These are phyloP conservation scores for Collariella sp. DNA, from an alignment of 495 filamentous ascomycete species.

Conservation along the genomic window DNA sequence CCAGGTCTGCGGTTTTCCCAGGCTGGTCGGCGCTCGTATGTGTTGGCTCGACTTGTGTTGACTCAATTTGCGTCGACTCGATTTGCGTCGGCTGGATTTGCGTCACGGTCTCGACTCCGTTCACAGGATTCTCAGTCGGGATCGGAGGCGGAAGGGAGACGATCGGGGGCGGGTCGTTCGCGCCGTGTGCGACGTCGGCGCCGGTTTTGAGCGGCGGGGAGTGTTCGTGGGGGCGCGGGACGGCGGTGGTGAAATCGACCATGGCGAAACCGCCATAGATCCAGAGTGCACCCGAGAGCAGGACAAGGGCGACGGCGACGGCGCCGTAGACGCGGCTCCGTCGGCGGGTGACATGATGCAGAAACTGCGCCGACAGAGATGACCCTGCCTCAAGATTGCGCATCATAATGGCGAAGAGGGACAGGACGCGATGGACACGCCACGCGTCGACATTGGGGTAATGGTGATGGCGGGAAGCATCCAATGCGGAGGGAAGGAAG, in stretches of 20 bases:
- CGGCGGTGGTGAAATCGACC: neutral
- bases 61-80: neutral
- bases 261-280: constrained; percentile 1
- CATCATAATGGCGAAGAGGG: neutral
- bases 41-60: neutral
- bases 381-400: neutral
- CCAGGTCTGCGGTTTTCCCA: neutral
- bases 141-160: too few species aligned
- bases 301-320: neutral
- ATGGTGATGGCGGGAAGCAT: too few species aligned
- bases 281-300: neutral
- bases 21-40: too few species aligned
- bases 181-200: neutral
- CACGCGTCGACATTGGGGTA: too few species aligned
- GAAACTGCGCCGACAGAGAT: constrained; percentile 2
- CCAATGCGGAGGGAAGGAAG: too few species aligned
- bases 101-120: neutral
- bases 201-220: neutral
- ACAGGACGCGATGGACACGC: neutral
- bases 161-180: neutral
- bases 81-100: neutral
- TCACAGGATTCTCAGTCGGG: neutral
- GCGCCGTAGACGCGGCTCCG: constrained; percentile 1
- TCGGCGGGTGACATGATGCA: constrained; percentile 1
- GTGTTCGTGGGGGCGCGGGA: neutral